These are phyloP conservation scores for Dioscorea dumetorum DNA, from an alignment of 106 monocot species.

Conservation along the genomic window DNA sequence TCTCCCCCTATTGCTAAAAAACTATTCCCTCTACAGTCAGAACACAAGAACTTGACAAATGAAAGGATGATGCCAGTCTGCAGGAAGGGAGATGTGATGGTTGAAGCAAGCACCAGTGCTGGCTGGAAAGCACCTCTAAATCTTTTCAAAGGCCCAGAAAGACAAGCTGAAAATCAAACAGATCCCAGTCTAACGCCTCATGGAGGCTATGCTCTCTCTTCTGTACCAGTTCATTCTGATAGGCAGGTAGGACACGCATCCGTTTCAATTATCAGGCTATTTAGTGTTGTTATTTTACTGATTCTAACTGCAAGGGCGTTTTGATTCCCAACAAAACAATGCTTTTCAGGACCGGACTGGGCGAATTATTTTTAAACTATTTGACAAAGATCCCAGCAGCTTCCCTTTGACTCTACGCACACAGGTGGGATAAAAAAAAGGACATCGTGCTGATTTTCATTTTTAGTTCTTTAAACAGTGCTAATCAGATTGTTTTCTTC, in stretches of 20 bases:
- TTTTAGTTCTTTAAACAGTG: background rate
- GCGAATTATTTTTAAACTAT: conserved; percentile 89
- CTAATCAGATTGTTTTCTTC: background rate
- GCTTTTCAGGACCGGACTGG: conserved; percentile 74
- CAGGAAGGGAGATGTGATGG: conserved; percentile 32
- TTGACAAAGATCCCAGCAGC: conserved; percentile 84
- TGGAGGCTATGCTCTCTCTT: conserved; percentile 43
- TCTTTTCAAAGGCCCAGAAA: conserved; percentile 37
- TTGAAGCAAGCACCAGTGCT: conserved; percentile 46
- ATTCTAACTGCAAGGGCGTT: too few species aligned
- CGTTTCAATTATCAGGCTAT: too few species aligned
- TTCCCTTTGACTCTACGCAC: conserved; percentile 59
- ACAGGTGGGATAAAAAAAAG: conserved; percentile 33
- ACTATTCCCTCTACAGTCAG: conserved; percentile 67
- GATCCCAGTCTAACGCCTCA: conserved; percentile 15
- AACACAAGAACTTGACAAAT: conserved; percentile 20
- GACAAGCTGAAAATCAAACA: conserved; percentile 15
- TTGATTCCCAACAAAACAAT: too few species aligned
- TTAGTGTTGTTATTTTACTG: too few species aligned
- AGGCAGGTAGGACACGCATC: conserved; percentile 38
- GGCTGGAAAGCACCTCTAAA: conserved; percentile 34
- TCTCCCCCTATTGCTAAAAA: conserved; percentile 64
- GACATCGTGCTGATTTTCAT: too few species aligned
- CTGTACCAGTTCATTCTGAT: conserved; percentile 72
- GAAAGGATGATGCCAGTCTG: conserved; percentile 14